Base-by-base conservation (phyloP, 768 basidiomycete genomes). In the Phallus indusiatus region DNA sequence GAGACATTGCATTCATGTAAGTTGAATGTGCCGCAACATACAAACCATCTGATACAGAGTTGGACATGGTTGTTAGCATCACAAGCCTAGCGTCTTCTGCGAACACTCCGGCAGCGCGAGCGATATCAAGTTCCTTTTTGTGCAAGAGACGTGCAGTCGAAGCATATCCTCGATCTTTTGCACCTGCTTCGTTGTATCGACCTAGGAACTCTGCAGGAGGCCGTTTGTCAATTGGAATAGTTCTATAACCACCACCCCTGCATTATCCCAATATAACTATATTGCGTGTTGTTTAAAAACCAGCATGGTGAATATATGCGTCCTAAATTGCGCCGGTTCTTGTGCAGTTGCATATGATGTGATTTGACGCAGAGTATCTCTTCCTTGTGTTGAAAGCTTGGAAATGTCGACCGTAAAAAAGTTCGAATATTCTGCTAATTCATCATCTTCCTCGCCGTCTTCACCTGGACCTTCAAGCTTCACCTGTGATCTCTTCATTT, bases 231-330 rank as follows among this genome's bases (percentile, higher is more conserved):
- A 66, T 49, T 69, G 58, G 64, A 75, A 72, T 0, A 50, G 20
- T 22, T 60, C 56, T 0, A 71, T 63, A 5, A 72, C 70, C 12
- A 74, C 62, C 0, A 61, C 64, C 7, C 71, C 74, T 1, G 70
- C 61, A 4, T 73, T 67, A 54, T 75, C 74, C 61, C 67, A 65
- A 4, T 68, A 65, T 18, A 75, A 63, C 36, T 74, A 58, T 1
- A 72, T 68, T 9, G 62, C 70, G 20, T 53, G 55, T 0, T 61
- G 58, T 33, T 67, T 66, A 16, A 47, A 63, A n/a, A 75, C 60
- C 34, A 62, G 64, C 47, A 73, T 35, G 0, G 69, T 62, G 63
- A 72, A 74, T 6, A 60, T 47, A 42, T 64, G 67, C 0, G 56
- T 60, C 5, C 73, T 70, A 48, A 67, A 66, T 54, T 73, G 74